Evolutionary conservation across 768 basidiomycete genomes (phyloP).

Genomic region (Termitomyces sp.): DNA sequence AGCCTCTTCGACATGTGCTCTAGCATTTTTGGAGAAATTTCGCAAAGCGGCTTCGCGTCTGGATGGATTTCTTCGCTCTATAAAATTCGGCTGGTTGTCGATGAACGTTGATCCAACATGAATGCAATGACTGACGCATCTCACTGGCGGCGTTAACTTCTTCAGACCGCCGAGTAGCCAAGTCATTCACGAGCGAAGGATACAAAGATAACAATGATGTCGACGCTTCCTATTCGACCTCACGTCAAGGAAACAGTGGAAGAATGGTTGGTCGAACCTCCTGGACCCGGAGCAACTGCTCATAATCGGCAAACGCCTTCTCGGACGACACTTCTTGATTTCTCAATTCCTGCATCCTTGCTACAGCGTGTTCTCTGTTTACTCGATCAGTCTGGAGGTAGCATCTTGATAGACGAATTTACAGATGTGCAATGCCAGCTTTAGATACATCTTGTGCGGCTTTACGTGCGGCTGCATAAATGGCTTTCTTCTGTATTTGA

Average conservation of each 20-base stretch:
- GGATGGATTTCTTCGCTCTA: constrained; percentile 28
- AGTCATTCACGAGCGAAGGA: constrained; percentile 28
- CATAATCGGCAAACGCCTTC: constrained; percentile 25
- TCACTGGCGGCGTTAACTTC: constrained; percentile 34
- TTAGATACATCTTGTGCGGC: constrained; percentile 27
- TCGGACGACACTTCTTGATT: constrained; percentile 28
- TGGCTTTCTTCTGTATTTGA: constrained; percentile 30
- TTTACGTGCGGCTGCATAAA: constrained; percentile 34
- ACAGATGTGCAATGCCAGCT: constrained; percentile 32
- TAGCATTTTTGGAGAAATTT: constrained; percentile 31
- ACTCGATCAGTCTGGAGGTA: not conserved
- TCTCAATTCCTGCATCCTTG: constrained; percentile 25
- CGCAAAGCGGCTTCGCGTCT: constrained; percentile 29
- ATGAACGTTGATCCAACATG: not conserved
- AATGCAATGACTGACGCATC: constrained; percentile 30
- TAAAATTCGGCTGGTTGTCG: not conserved
- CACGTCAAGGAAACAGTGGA: constrained; percentile 1
- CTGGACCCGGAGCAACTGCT: constrained; percentile 21
- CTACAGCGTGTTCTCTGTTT: constrained; percentile 30
- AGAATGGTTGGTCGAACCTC: constrained; percentile 20
- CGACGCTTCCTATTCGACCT: constrained; percentile 20
- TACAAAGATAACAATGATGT: constrained; percentile 25
- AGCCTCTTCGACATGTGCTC: constrained; percentile 32
- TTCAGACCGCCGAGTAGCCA: constrained; percentile 33
- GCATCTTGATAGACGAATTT: not conserved